Percentiles rank a stretch among this genome's conserved stretches.
Conservation (phyloP, 345 rosid genomes). For the Hirschfeldia incana region DNA sequence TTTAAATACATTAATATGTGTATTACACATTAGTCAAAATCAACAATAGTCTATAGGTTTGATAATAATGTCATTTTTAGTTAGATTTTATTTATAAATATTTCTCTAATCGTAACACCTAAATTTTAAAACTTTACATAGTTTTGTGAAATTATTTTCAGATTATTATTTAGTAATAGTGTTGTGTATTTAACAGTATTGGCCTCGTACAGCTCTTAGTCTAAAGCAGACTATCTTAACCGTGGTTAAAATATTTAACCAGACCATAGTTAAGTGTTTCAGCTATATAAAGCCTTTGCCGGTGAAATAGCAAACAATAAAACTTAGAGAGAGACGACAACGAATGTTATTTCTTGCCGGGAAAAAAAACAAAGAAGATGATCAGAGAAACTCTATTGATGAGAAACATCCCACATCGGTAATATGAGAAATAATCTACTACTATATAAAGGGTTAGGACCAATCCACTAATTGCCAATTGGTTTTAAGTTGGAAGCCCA, state of each 20-base stretch:
- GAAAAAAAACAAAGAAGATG: constrained; percentile 54
- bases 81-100: no score
- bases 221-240: constrained; percentile 36
- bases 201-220: constrained; percentile 1
- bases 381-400: constrained; percentile 74
- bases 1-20: no score
- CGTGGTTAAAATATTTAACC: constrained; percentile 41
- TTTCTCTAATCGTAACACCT: no score
- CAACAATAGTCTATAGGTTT: no score
- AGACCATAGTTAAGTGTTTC: constrained; percentile 45
- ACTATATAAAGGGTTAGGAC: no score
- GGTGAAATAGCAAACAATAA: constrained; percentile 30
- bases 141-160: not conserved
- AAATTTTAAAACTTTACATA: not conserved
- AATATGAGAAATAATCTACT: no score
- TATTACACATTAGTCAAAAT: no score
- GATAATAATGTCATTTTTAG: no score
- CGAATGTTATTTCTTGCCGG: not conserved
- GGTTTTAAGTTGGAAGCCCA: no score
- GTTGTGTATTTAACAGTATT: not conserved
- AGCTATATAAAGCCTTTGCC: constrained; percentile 39
- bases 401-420: no score
- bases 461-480: no score
- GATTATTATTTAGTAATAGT: not conserved
- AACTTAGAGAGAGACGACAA: not conserved